Evolutionary conservation across 2,329 filamentous ascomycete species (phyloP).

Genomic region (Cordyceps tenuipes): DNA sequence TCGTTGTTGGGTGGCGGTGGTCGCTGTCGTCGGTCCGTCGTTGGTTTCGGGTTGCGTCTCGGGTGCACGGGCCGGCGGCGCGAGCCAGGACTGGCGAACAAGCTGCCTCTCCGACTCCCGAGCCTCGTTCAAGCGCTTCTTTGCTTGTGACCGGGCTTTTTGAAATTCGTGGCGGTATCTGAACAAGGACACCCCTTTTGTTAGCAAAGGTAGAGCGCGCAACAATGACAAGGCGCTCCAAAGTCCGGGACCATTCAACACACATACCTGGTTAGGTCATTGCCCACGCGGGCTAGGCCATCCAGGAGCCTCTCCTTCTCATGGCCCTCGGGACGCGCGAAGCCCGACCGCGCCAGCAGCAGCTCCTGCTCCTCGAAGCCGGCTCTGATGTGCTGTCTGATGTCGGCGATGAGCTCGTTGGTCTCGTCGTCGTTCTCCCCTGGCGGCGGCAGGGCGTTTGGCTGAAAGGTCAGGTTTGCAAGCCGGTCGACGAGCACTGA

Average conservation of each 20-base stretch:
- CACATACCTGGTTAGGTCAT: slow-evolving; percentile 62
- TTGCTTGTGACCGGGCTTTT: slow-evolving; percentile 72
- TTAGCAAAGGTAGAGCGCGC: no score
- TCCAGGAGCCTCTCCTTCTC: slow-evolving; percentile 60
- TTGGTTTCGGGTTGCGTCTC: slow-evolving; percentile 20
- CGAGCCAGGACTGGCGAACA: slow-evolving; percentile 57
- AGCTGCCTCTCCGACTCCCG: slow-evolving; percentile 70
- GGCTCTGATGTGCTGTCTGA: slow-evolving; percentile 67
- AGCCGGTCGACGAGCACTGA: slow-evolving; percentile 52
- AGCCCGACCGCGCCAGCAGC: slow-evolving; percentile 67
- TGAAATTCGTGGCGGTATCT: slow-evolving; percentile 62
- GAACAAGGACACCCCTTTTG: not conserved
- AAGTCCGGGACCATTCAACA: not conserved
- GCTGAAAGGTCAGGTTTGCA: slow-evolving; percentile 48
- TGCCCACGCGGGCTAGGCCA: slow-evolving; percentile 55
- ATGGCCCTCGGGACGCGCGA: slow-evolving; percentile 46
- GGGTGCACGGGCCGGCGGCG: slow-evolving; percentile 31
- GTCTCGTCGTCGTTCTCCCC: slow-evolving; percentile 41
- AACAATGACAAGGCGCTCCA: no score
- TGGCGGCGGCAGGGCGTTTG: slow-evolving; percentile 48
- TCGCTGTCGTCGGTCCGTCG: slow-evolving; percentile 15
- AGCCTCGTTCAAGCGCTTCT: slow-evolving; percentile 63
- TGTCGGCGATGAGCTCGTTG: slow-evolving; percentile 70
- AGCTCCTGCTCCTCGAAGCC: slow-evolving; percentile 79
- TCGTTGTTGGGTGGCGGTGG: slow-evolving; percentile 15